phyloP scores from a whole-genome alignment of 2,329 filamentous ascomycete genomes.

The Penicillium thymicola region DNA sequence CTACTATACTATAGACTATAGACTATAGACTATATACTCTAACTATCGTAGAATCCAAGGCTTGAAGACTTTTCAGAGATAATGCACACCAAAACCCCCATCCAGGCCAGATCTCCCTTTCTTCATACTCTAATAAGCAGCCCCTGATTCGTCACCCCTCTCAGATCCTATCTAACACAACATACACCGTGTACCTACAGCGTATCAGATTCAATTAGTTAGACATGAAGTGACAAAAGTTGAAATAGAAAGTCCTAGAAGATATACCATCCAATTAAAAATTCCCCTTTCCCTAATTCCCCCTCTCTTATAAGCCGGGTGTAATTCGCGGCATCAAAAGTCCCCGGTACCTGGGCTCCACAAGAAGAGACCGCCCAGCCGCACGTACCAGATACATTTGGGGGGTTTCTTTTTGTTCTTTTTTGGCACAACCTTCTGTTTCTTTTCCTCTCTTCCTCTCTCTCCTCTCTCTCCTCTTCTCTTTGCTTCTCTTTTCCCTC shows the following conservation, averaged over 20 bases:
- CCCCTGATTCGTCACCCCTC: constrained; percentile 24
- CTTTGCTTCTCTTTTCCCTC: not conserved
- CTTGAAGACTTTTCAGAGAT: not conserved
- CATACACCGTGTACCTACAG: not conserved
- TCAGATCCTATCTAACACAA: not conserved
- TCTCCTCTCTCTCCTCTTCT: not conserved
- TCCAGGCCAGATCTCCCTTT: not conserved
- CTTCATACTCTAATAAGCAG: constrained; percentile 24
- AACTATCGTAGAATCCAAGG: not conserved
- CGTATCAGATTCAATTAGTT: not conserved
- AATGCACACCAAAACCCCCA: not conserved
- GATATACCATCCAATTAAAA: not conserved
- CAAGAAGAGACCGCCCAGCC: constrained; percentile 13
- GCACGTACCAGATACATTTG: constrained; percentile 9
- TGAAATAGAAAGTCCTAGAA: not conserved
- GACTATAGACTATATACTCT: not conserved
- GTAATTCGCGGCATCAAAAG: constrained; percentile 13
- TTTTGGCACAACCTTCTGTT: too few species aligned
- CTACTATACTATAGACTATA: not conserved
- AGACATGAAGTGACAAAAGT: not conserved
- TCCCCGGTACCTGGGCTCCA: constrained; percentile 12
- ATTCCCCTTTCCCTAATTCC: too few species aligned
- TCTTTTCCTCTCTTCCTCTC: not conserved
- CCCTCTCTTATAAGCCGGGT: not conserved
- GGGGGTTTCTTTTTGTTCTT: constrained; percentile 1